Evolutionary conservation across 208 protist genomes (phyloP), one percentile per base, ranked within the genome.

Genomic region (Leishmania tropica): DNA sequence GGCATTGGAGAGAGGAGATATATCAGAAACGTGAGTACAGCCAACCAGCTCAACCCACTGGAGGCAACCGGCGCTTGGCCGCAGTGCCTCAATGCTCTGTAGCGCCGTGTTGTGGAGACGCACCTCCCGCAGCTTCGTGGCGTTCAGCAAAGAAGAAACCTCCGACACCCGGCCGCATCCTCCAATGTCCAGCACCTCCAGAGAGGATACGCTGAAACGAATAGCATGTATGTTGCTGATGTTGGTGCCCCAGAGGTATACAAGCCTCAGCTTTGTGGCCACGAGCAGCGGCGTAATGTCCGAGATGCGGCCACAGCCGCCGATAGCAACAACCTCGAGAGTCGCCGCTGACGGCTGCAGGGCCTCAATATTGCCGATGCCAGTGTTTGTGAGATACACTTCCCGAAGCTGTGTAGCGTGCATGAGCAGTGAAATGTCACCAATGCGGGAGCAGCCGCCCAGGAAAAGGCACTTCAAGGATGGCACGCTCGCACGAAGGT

Each of bases 191-290:
- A 81, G 78, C 31, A 76, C 42, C 70, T 76, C 78, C 40, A 81
- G 70, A 17, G 67, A 21, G 42, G 78, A 4, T 24, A 48, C 70
- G 45, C 78, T 76, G 21, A 73, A 42, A 3, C 58, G 68, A 40
- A 81, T 54, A 2, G 56, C 70, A 65, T 67, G 68, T 21, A 81
- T 75, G 70, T 47, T 56, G 15, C 5, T 31, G 10, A 81, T 76
- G 28, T 56, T n/a, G 8, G 67, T 81, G 8, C 78, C 56, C 78
- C 78, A 76, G 2, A 81, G 17, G 78, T 76, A 81, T 3, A 81
- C 70, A 2, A 65, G 19, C 24, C 70, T 68, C 40, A 76, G 70
- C 11, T 35, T 19, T 31, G 78, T 68, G 2, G 78, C 67, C 3
- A 7, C 13, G 21, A 7, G 53, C 42, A 81, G 48, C n/a, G 70